These are phyloP conservation scores for Arthrobotrys sphaeroides DNA, from an alignment of 2,329 filamentous ascomycete species.

Conservation along the genomic window DNA sequence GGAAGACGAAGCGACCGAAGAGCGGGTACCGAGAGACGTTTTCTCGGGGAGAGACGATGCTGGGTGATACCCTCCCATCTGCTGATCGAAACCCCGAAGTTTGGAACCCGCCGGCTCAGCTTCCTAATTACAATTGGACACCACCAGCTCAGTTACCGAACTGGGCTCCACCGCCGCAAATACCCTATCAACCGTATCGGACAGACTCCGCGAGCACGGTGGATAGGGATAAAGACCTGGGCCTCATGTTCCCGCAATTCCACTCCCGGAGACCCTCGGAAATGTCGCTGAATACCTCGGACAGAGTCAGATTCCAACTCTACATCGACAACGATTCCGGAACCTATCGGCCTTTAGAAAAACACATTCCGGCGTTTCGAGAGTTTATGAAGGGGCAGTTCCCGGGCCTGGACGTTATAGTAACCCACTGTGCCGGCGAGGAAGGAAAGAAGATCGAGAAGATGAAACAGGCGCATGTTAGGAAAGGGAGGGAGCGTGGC, in stretches of 20 bases:
- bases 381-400: slow-evolving; percentile 49
- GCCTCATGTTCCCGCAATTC: slow-evolving; percentile 25
- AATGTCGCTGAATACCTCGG: slow-evolving; percentile 21
- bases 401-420: slow-evolving; percentile 42
- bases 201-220: slow-evolving; percentile 34
- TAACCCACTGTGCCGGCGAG: slow-evolving; percentile 36
- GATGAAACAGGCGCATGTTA: slow-evolving; percentile 51
- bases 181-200: neutral
- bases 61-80: slow-evolving; percentile 28
- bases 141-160: neutral
- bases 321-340: slow-evolving; percentile 53
- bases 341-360: slow-evolving; percentile 42
- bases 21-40: neutral
- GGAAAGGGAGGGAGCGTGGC: slow-evolving; percentile 43
- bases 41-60: slow-evolving; percentile 30
- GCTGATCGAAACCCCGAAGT: slow-evolving; percentile 19
- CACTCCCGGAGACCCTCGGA: slow-evolving; percentile 11
- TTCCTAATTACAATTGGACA: neutral
- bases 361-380: slow-evolving; percentile 37
- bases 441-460: slow-evolving; percentile 47
- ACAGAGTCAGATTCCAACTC: slow-evolving; percentile 39
- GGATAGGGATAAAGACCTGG: slow-evolving; percentile 38
- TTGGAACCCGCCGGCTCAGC: neutral
- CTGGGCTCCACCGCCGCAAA: neutral
- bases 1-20: neutral